Base-by-base conservation (phyloP, 2,329 filamentous ascomycete genomes). In the Phoma sp. region DNA sequence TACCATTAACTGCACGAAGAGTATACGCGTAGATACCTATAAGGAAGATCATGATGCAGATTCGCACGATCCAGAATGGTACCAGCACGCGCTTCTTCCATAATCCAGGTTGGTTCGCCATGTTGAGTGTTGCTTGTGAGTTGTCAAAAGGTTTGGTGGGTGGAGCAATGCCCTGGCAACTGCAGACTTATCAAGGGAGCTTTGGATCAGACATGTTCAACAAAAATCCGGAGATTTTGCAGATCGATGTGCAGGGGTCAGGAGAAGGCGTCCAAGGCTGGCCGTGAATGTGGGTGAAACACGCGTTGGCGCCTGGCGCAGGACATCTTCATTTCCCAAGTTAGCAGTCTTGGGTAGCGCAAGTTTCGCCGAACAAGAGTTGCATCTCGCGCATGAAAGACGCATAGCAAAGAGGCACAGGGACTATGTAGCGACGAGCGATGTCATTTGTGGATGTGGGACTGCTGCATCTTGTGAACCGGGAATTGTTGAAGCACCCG, bases 21-120 rank as follows among this genome's bases (percentile, higher is more conserved):
- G 67, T 62, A 9, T 53, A 43, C 7, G 60, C 65, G 42, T 69
- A 75, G 37, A 58, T 50, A 12, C 51, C 65, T 43, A 75, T 67
- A 43, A 74, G 59, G 36, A 75, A 61, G 33, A 74, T 7, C 65
- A 74, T 73, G 7, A 72, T 51, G 23, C 64, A 49, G 34, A 73
- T 68, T 12, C 74, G 66, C 18, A 75, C 36, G 3, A 64, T 47
- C 74, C 73, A 76, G 47, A 74, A 69, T 4, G 74, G 73, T 10
- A 76, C 56, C 34, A 76, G 61, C 29, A 76, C 62, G 39, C 74
- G 69, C 65, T 74, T 76, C 60, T 74, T 70, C 73, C 72, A 76
- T 10, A 65, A 21, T 14, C 59, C 59, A 14, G 63, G 51, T 56
- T 60, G 57, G 32, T 57, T 56, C 30, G 63, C 57, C 66, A 71